Base-by-base conservation (phyloP, 1,284 basidiomycete genomes). In the Ustilago xerochloae region DNA sequence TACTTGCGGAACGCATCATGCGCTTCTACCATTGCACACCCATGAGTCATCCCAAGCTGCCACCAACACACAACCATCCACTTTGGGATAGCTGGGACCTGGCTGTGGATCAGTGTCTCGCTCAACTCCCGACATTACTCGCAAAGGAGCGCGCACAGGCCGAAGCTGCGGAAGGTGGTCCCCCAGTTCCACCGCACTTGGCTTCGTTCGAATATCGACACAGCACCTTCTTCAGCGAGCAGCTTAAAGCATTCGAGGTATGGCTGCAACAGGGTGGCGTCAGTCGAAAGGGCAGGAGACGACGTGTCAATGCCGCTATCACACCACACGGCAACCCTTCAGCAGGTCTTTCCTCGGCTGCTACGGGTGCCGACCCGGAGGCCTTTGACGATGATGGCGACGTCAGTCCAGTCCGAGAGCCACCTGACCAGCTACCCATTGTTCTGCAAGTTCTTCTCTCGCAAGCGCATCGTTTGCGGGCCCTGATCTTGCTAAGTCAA, bases 61-160 rank as follows among this genome's bases (percentile, higher is more conserved):
- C 96, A 3, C 88, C 94, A 5, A 97, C 96, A 18, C 95, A 97
- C 83, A 96, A 94, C 13, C 96, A 99, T 83, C 91, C 92, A 0
- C 87, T 99, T 13, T 99, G 96, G 96, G 91, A 92, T 54, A 93
- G 93, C 4, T 99, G 97, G 96, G 97, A 99, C 86, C 89, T 97
- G 5, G 96, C 96, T 0, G 92, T 99, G 1, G 97, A 99, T 84
- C 91, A 93, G n/a, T 96, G 93, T 81, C 87, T 99, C 15, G 89
- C 93, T 12, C 96, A 99, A 83, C 88, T 99, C 18, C 95, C 94
- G 0, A 90, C 92, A 12, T 86, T 98, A n/a, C 87, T 98, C 3
- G 88, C 88, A 63, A 91, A 90, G 75, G 85, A 86, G 87, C 90
- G 77, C 85, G 88, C 22, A 85, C 88, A 61, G 78, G 84, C 50